Base-by-base conservation (phyloP, 805 yeast genomes). In the Metschnikowia peoriensis region DNA sequence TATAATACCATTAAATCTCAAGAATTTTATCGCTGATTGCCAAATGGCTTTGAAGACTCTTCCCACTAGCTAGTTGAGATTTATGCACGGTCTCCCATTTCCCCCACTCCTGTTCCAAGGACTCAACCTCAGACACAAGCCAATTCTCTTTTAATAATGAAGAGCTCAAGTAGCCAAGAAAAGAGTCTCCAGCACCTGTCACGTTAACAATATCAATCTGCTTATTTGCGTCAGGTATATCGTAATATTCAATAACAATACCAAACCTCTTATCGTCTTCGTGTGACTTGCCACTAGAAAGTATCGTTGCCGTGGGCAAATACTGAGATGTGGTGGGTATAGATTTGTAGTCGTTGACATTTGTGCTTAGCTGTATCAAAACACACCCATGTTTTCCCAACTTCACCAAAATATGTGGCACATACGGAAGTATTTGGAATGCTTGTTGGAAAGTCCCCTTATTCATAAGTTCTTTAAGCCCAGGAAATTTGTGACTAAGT, bases 151-250 rank as follows among this genome's bases (percentile, higher is more conserved):
- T 49, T 1, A 72, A 66, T 17, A 70, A 44, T 15, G 62, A 54
- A 2, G 84, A 70, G 11, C 82, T 65, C 22, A 90, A 56, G 28
- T 77, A 81, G 0, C 97, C 97, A 29, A 83, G 77, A 41, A 90
- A 73, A 0, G 94, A 78, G 66, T 90, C 97, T 10, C 97, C 97
- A 0, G 96, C 96, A 2, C 97, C 97, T 9, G 93, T 89, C 34
- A 88, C 96, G 58, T 85, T 88, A 29, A 68, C 69, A 11, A 86
- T 76, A 0, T 66, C 62, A 2, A 72, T 63, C 22, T 61, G 48
- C 22, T 58, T 51, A 41, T 67, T 69, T 53, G 67, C 69, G 28
- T 44, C 15, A 0, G 79, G 73, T 2, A 78, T 68, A 0, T 80
- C 77, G 64, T 78, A 86, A 63, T 87, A 85, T 60, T 88, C 88